Base-by-base conservation (phyloP, 2,329 filamentous ascomycete genomes). In the Aspergillus novoparasiticus region DNA sequence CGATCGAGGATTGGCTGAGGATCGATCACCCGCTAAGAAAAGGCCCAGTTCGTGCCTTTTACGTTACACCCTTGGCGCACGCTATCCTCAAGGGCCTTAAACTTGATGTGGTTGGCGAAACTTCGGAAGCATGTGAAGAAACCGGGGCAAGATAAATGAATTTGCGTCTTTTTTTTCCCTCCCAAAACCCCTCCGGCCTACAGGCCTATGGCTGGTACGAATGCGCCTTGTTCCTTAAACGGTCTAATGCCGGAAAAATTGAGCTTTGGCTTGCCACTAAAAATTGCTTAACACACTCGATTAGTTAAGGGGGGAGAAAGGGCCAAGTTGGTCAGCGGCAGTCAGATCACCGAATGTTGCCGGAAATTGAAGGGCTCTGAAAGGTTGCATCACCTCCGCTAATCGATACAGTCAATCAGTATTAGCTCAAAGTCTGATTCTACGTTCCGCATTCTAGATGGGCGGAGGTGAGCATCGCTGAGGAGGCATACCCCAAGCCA, bases 111-210 rank as follows among this genome's bases (percentile, higher is more conserved):
- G 51, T 39, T 55, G 34, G 30, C n/a, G 51, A 55, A 43, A 41
- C 19, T 45, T 50, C 48, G 36, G 48, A n/a, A 60, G 59, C 59
- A 61, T 58, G 59, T 61, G 59, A 61, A 61, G 36, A 51, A 61
- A 36, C 28, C 30, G 11, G 34, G 58, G 58, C 58, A 54, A n/a
- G 32, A 57, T 61, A 45, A 55, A 58, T 57, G 51, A 55, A 36
- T 26, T 23, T 61, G 59, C 54, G 59, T 30, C 39, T 57, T 51
- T 61, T 57, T 57, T 43, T n/a, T 21, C 28, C 28, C 11, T n/a
- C 23, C 28, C 48, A 9, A 19, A 14, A 32, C 46, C 46, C 26
- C 53, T 56, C 53, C 43, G 34, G 34, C 16, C 23, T 26, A 30
- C 55, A 28, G 26, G 26, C 26, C 26, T 28, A 21, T 32, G 30